These are phyloP conservation scores for Yamadazyma triangularis DNA, from an alignment of 1,139 yeast genomes.

Conservation along the genomic window DNA sequence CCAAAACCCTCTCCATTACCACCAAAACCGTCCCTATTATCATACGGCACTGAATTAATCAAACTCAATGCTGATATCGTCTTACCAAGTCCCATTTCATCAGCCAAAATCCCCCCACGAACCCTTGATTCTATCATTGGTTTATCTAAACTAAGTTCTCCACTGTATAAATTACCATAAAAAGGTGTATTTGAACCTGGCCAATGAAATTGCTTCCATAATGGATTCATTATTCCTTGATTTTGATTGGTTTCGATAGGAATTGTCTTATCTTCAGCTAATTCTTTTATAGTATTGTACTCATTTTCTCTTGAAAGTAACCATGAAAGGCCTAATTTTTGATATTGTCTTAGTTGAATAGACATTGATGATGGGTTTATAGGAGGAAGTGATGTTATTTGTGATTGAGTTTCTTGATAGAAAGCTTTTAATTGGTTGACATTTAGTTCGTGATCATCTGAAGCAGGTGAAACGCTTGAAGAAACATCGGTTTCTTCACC, in stretches of 20 bases:
- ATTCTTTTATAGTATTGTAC: conserved; percentile 31
- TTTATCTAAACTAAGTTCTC: conserved; percentile 65
- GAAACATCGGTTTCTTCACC: too few species aligned
- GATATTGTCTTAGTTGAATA: conserved; percentile 62
- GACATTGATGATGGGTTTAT: conserved; percentile 48
- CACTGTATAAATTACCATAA: conserved; percentile 79
- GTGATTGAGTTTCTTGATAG: conserved; percentile 62
- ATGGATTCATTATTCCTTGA: conserved; percentile 70
- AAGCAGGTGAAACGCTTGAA: neutral
- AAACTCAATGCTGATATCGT: conserved; percentile 81
- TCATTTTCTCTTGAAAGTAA: conserved; percentile 67
- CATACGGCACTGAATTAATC: conserved; percentile 60
- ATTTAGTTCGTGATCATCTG: conserved; percentile 41
- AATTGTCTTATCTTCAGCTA: conserved; percentile 20
- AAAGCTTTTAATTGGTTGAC: conserved; percentile 74
- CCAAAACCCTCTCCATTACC: conserved; percentile 3
- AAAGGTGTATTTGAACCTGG: conserved; percentile 53
- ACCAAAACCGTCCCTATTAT: too few species aligned
- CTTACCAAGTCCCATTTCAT: conserved; percentile 96
- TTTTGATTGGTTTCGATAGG: conserved; percentile 22
- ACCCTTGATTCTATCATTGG: conserved; percentile 60
- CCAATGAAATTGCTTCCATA: conserved; percentile 82
- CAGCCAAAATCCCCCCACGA: conserved; percentile 90
- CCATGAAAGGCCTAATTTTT: conserved; percentile 80
- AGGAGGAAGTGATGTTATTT: conserved; percentile 55